Evolutionary conservation across 2,329 filamentous ascomycete genomes (phyloP).

Genomic region (Penicillium griseofulvum): DNA sequence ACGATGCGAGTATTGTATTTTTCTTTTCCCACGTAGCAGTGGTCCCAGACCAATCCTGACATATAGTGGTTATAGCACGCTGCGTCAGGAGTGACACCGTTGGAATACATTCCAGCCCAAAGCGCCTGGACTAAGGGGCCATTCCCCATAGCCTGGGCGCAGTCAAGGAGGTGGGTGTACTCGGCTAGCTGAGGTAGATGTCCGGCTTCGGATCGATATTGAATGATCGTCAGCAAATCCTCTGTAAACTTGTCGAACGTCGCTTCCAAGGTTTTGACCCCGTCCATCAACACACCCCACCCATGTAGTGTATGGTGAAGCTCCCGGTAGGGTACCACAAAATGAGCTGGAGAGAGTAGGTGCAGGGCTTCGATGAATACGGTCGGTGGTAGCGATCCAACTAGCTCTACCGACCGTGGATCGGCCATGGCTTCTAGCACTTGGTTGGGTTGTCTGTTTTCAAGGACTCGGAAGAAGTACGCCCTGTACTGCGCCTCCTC

Average conservation of each 20-base stretch:
- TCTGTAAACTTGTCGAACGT: constrained; percentile 42
- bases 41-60: constrained; percentile 50
- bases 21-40: constrained; percentile 39
- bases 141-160: constrained; percentile 50
- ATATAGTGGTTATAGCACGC: constrained; percentile 58
- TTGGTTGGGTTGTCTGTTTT: constrained; percentile 41
- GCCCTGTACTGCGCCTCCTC: constrained; percentile 13
- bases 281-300: constrained; percentile 44
- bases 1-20: constrained; percentile 40
- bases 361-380: constrained; percentile 64
- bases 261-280: constrained; percentile 36
- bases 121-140: constrained; percentile 39
- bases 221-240: constrained; percentile 39
- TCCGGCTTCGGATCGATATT: constrained; percentile 37
- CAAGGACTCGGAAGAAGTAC: constrained; percentile 29
- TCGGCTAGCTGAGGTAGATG: constrained; percentile 45
- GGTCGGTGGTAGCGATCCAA: constrained; percentile 49
- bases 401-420: constrained; percentile 28
- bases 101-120: constrained; percentile 39
- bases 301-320: constrained; percentile 53
- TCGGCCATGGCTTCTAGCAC: constrained; percentile 38
- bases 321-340: constrained; percentile 47
- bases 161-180: constrained; percentile 54
- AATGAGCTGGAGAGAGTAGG: constrained; percentile 58
- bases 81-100: constrained; percentile 44